Evolutionary conservation across 2,329 filamentous ascomycete species (phyloP).

Genomic region (Ophiobolus disseminans): DNA sequence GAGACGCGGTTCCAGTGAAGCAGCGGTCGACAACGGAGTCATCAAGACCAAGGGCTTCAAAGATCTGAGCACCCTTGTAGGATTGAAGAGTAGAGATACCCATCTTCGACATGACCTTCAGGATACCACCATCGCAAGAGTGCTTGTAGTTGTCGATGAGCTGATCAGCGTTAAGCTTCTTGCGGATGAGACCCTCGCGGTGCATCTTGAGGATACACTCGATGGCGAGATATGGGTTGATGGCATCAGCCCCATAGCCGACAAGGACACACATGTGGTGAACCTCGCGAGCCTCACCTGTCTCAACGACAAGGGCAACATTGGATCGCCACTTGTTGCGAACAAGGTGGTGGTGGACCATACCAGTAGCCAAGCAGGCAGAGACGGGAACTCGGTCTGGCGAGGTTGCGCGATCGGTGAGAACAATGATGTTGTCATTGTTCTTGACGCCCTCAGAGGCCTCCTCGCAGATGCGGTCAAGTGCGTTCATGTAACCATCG

Average conservation of each 20-base stretch:
- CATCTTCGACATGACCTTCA: constrained; percentile 99
- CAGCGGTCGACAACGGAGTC: constrained; percentile 91
- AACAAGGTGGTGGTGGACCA: constrained; percentile 94
- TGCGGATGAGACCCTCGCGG: constrained; percentile 89
- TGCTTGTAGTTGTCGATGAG: constrained; percentile 97
- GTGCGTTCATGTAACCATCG: constrained; percentile 81
- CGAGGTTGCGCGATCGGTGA: constrained; percentile 87
- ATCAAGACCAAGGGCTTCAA: constrained; percentile 92
- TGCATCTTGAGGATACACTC: constrained; percentile 98
- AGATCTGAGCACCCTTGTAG: constrained; percentile 98
- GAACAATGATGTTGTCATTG: constrained; percentile 82
- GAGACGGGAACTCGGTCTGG: constrained; percentile 85
- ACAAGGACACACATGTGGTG: constrained; percentile 99
- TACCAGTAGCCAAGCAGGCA: constrained; percentile 83
- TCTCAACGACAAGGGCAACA: constrained; percentile 86
- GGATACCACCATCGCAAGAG: constrained; percentile 92
- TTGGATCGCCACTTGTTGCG: constrained; percentile 95
- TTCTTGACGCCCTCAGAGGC: constrained; percentile 83
- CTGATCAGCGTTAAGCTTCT: constrained; percentile 80
- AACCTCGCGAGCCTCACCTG: constrained; percentile 93
- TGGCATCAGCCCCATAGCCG: constrained; percentile 91
- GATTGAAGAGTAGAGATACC: constrained; percentile 95
- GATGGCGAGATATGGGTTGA: constrained; percentile 94
- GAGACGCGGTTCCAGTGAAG: constrained; percentile 92
- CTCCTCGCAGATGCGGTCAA: constrained; percentile 87